A percentile compares a stretch with the other conserved stretches of the same genome.
Evolutionary conservation across 805 yeast species (phyloP).

Genomic region (Zygotorulaspora danielsina): DNA sequence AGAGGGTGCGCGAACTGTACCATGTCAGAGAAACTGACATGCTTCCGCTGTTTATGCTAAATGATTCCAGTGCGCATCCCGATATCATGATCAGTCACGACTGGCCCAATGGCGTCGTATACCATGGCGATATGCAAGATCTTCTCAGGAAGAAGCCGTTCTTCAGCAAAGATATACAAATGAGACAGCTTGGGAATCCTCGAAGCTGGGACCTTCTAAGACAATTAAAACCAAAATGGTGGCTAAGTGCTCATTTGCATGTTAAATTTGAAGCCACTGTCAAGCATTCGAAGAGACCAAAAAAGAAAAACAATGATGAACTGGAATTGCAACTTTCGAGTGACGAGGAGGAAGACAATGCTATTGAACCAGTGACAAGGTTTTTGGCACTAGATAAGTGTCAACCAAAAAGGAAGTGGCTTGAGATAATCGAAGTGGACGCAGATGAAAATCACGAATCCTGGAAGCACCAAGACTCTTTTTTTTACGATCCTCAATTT

Average conservation of each 20-base stretch:
- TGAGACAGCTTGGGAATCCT: slow-evolving; percentile 67
- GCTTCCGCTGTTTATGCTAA: slow-evolving; percentile 47
- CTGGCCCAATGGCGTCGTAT: slow-evolving; percentile 84
- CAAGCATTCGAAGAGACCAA: slow-evolving; percentile 33
- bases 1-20: slow-evolving; percentile 41
- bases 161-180: slow-evolving; percentile 58
- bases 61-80: slow-evolving; percentile 20
- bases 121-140: slow-evolving; percentile 52
- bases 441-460: slow-evolving; percentile 31
- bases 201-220: slow-evolving; percentile 53
- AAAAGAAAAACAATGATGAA: slow-evolving; percentile 31
- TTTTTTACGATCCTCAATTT: slow-evolving; percentile 40
- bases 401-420: slow-evolving; percentile 54
- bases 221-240: slow-evolving; percentile 55
- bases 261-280: slow-evolving; percentile 61
- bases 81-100: slow-evolving; percentile 79
- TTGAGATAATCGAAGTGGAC: slow-evolving; percentile 49
- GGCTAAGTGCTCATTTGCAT: slow-evolving; percentile 92
- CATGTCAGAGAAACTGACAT: slow-evolving; percentile 58
- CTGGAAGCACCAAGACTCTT: slow-evolving; percentile 6
- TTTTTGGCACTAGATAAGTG: slow-evolving; percentile 87
- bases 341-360: slow-evolving; percentile 13
- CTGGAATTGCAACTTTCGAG: slow-evolving; percentile 33
- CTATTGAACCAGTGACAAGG: slow-evolving; percentile 36
- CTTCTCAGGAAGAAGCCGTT: slow-evolving; percentile 60